Evolutionary conservation across 805 yeast genomes (phyloP).

Genomic region (Metschnikowia arizonensis): DNA sequence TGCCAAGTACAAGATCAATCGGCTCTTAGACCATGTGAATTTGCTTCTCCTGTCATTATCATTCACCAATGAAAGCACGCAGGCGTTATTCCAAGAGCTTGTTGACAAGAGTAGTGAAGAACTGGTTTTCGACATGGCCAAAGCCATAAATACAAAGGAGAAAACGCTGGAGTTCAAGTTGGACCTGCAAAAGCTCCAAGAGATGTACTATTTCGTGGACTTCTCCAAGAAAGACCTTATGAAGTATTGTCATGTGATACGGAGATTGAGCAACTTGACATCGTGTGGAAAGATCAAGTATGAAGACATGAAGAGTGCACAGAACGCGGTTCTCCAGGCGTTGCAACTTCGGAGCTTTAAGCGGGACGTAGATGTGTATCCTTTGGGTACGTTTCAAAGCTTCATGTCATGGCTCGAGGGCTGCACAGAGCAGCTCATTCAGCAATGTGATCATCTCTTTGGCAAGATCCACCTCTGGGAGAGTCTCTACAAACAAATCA

Average conservation of each 20-base stretch:
- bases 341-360: neutral
- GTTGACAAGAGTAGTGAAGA: neutral
- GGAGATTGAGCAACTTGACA: constrained; percentile 35
- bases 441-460: constrained; percentile 21
- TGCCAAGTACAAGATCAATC: constrained; percentile 46
- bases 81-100: constrained; percentile 6
- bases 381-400: neutral
- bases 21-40: constrained; percentile 47
- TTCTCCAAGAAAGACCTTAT: constrained; percentile 44
- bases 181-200: constrained; percentile 26
- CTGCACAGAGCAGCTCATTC: constrained; percentile 22
- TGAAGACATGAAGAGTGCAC: constrained; percentile 24
- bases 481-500: constrained; percentile 24
- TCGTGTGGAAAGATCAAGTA: constrained; percentile 32
- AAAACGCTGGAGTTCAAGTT: constrained; percentile 5
- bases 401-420: constrained; percentile 22
- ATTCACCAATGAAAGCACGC: constrained; percentile 25
- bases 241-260: constrained; percentile 24
- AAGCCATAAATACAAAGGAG: constrained; percentile 23
- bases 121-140: constrained; percentile 31
- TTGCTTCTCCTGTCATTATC: constrained; percentile 36
- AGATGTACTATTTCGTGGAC: constrained; percentile 45
- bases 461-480: constrained; percentile 31
- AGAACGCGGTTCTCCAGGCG: neutral
- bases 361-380: neutral